Base-by-base conservation (phyloP, 371 early-diverging fungal genomes). In the Mucor lusitanicus region DNA sequence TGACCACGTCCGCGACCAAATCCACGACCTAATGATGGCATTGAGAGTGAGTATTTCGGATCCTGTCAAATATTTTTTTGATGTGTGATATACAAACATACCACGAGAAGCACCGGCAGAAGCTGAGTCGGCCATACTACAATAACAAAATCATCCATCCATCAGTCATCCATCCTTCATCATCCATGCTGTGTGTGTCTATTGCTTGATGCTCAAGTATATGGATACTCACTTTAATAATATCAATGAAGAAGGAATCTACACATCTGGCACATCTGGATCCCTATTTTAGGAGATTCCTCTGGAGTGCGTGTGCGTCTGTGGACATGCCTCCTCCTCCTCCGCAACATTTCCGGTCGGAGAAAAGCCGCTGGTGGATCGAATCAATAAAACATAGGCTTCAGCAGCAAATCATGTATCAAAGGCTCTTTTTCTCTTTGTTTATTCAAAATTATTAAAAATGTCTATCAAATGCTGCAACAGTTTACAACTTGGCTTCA, bases 1-100 rank as follows among this genome's bases (percentile, higher is more conserved):
- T 89, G 91, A 68, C 69, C 69, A 80, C 92, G 91, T 64, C 93
- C 93, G 83, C 92, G 91, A 79, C 94, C 93, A 86, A 91, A 90
- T 74, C 92, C 91, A 78, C 92, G 87, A 85, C 85, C 86, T 85
- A 68, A 27, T 17, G 12, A 55, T 28, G n/a, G 55, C 4, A 48
- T 17, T 3, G 13, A 3, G 13, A 27, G 27, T 19, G 4, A 40
- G 40, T 40, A 40, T 17, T 17, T 40, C n/a, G 33, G 7, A 12
- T 40, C 39, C 40, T 40, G 17, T 33, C 13, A 30, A 15, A 55
- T 53, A 6, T 40, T n/a, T 27, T 25, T 23, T 7, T 39, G 35
- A 17, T 35, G 17, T 37, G 33, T 28, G n/a, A n/a, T n/a, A n/a
- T n/a, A 21, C 23, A 33, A 39, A 66, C 82, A 71, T 79, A 86